Base-by-base conservation (phyloP, 2,329 filamentous ascomycete genomes). In the Monosporascus sp. region DNA sequence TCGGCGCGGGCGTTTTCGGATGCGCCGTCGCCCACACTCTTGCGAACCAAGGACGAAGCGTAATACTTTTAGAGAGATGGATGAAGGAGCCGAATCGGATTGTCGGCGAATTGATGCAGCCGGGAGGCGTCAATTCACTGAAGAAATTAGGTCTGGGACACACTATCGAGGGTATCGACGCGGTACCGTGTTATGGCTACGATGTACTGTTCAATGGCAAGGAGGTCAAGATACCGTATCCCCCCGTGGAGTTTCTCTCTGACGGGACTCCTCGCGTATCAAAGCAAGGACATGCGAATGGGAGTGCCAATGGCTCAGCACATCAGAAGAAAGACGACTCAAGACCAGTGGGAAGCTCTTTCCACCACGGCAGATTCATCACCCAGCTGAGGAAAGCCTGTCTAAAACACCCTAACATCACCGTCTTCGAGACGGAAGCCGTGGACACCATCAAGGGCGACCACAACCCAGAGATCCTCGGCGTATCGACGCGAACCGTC, bases 361-460 rank as follows among this genome's bases (percentile, higher is more conserved):
- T 99, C 70, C 94, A 99, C 75, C 94, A 99, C 73, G 94, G 94
- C 47, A 84, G 90, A 61, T 97, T 99, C 72, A 90, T 99, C 63
- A 83, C 80, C 72, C 85, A 89, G 67, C 75, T 99, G 59, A 84
- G 94, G 54, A 79, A 80, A 62, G 86, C 89, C 25, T 94, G 91
- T 53, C 73, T 84, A 65, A 77, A 73, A 18, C 86, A 92, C 65
- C 78, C 85, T 57, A 96, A 97, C 68, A 90, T 99, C 62, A 92
- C 88, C 22, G 82, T 97, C 31, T 81, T 97, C 60, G 94, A 99
- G 75, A 94, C 90, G 14, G 93, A 92, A 60, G 94, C 88, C 20
- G 86, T 83, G 44, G 84, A 83, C 49, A 80, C 92, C 6, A 81
- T 99, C 52, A 84, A 82, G 52, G 86, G 86, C 64, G 80, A 85